Percentiles rank a stretch among this genome's conserved stretches.
These are phyloP conservation scores for Trametes sp. DNA, from an alignment of 1,284 basidiomycete genomes.

Conservation along the genomic window DNA sequence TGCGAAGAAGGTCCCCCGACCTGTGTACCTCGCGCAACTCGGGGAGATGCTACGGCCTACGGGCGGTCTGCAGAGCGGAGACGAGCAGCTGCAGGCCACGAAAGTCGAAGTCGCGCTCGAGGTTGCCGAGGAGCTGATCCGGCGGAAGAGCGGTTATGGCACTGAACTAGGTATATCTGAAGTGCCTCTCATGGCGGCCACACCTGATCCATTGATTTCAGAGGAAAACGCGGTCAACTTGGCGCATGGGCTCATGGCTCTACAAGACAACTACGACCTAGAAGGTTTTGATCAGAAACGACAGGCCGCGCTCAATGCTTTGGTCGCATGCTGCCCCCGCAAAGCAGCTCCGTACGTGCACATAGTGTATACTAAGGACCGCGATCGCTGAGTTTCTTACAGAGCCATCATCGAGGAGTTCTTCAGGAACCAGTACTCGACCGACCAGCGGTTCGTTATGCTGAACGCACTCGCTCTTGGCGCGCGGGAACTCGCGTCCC, in stretches of 20 bases:
- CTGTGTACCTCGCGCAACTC: conserved; percentile 86
- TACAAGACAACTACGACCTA: conserved; percentile 88
- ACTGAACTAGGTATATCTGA: conserved; percentile 76
- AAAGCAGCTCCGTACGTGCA: conserved; percentile 80
- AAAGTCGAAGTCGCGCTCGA: conserved; percentile 81
- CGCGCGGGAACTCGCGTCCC: conserved; percentile 83
- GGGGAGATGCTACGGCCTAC: conserved; percentile 70
- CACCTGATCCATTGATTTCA: conserved; percentile 37
- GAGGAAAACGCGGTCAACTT: conserved; percentile 92
- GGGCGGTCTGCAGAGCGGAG: conserved; percentile 52
- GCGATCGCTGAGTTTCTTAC: conserved; percentile 9
- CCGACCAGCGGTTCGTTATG: conserved; percentile 84
- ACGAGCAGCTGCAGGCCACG: conserved; percentile 76
- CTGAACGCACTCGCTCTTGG: conserved; percentile 88
- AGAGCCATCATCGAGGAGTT: conserved; percentile 92
- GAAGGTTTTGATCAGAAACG: conserved; percentile 82
- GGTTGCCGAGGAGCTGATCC: conserved; percentile 81
- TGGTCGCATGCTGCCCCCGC: conserved; percentile 81
- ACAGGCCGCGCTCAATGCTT: conserved; percentile 79
- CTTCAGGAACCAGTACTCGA: conserved; percentile 92
- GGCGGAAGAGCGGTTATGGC: conserved; percentile 84
- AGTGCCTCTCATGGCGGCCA: neutral
- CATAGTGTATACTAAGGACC: too few species aligned
- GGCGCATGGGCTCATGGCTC: conserved; percentile 71
- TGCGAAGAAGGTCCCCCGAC: conserved; percentile 70